A percentile compares a stretch with the other conserved stretches of the same genome.
phyloP scores from a whole-genome alignment of 768 basidiomycete species.

The Collybia mongolica region DNA sequence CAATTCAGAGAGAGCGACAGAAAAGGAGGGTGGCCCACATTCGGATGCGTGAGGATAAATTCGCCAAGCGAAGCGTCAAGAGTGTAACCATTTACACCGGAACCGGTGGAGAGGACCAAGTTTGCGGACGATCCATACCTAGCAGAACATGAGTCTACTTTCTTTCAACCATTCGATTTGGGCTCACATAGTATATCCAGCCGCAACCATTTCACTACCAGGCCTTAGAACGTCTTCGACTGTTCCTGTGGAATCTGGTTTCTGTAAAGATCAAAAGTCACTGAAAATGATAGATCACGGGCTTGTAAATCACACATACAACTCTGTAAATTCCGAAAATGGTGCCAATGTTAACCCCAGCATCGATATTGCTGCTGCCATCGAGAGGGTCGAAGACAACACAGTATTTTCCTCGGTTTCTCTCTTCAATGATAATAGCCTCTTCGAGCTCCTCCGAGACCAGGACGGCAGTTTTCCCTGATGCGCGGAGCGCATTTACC shows the following conservation, averaged over 20 bases:
- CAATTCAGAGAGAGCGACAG: not conserved
- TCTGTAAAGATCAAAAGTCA: conserved; percentile 35
- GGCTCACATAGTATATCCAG: conserved; percentile 92
- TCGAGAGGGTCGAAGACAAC: conserved; percentile 99
- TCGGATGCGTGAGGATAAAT: conserved; percentile 97
- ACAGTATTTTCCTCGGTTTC: conserved; percentile 85
- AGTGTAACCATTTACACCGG: conserved; percentile 97
- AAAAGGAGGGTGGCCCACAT: conserved; percentile 46
- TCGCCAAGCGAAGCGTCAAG: conserved; percentile 94
- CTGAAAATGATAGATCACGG: not conserved
- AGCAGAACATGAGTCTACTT: conserved; percentile 1
- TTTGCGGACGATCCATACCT: conserved; percentile 94
- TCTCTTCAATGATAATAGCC: conserved; percentile 85
- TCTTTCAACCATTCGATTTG: conserved; percentile 1
- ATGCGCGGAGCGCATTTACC: conserved; percentile 94
- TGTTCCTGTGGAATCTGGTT: conserved; percentile 73
- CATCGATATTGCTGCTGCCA: conserved; percentile 96
- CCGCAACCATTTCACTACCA: conserved; percentile 95
- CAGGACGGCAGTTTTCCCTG: conserved; percentile 95
- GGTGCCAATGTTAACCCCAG: conserved; percentile 96
- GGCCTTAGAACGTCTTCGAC: conserved; percentile 89
- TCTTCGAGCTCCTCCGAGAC: conserved; percentile 96
- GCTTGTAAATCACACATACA: conserved; percentile 44
- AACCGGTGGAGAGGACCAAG: conserved; percentile 90
- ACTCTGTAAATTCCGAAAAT: conserved; percentile 97